Base-by-base conservation (phyloP, 2,329 filamentous ascomycete species). In the Arthroderma sp. region DNA sequence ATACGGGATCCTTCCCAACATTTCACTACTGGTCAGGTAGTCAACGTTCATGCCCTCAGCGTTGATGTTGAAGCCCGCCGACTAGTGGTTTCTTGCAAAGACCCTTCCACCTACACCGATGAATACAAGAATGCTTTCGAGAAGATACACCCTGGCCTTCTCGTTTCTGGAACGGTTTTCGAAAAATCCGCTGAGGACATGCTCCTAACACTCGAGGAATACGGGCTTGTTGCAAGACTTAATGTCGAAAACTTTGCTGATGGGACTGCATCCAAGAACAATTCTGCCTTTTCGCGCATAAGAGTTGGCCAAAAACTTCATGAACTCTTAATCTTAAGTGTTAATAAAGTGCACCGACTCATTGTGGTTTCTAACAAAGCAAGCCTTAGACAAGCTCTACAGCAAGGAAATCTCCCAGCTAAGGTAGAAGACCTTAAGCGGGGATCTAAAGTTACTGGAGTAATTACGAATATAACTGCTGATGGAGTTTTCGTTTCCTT, bases 401-500 rank as follows among this genome's bases (percentile, higher is more conserved):
- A 83, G 60, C 72, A 82, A 15, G 76, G 77, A n/a, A 77, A 73
- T 43, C 72, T 96, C 8, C 70, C 93, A n/a, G 73, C 72, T 11
- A 74, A 66, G 37, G 82, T 91, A 45, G 79, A 83, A 22, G 78
- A 89, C 51, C 73, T 86, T 15, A 75, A 78, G 51, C 73, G 82
- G 51, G 83, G 83, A 29, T 72, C 76, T 31, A 66, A 78, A 27
- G 74, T 86, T 5, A 75, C 78, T 47, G 89, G 88, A 4, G 94
- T 89, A 55, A 78, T 98, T 28, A 80, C 82, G 48, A 93, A 91
- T 56, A 82, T 94, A 43, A 88, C 86, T 0, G 68, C 77, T 2
- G 84, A 82, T 6, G 86, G 84, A 37, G 72, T 88, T 7, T 96
- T 94, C 56, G 76, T 95, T n/a, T 82, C 93, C 57, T 95, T 95